A percentile compares a stretch with the other conserved stretches of the same genome.
phyloP scores from a whole-genome alignment of 2,329 filamentous ascomycete genomes.

The Aspergillus hiratsukae region DNA sequence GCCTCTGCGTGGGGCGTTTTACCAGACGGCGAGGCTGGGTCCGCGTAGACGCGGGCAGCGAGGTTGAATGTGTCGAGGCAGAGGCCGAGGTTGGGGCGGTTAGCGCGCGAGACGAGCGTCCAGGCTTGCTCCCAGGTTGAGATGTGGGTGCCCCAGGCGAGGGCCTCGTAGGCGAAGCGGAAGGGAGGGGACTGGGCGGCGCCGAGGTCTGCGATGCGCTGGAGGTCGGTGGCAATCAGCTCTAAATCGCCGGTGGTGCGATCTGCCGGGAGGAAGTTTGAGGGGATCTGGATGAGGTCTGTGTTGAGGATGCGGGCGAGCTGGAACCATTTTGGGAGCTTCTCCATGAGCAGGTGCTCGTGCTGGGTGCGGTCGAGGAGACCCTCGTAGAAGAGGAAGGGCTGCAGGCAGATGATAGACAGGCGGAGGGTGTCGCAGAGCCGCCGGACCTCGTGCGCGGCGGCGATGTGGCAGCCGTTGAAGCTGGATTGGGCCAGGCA shows the following conservation, averaged over 20 bases:
- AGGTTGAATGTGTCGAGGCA: constrained; percentile 79
- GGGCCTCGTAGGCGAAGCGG: constrained; percentile 67
- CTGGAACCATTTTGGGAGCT: constrained; percentile 63
- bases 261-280: constrained; percentile 55
- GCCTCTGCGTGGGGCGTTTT: constrained; percentile 52
- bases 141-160: constrained; percentile 67
- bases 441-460: constrained; percentile 41
- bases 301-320: constrained; percentile 62
- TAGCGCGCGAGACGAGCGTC: constrained; percentile 61
- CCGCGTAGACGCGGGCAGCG: constrained; percentile 65
- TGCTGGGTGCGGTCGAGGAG: constrained; percentile 60
- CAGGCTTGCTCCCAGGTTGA: constrained; percentile 70
- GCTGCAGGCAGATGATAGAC: constrained; percentile 58
- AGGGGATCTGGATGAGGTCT: constrained; percentile 70
- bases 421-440: constrained; percentile 39
- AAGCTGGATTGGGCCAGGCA: constrained; percentile 24
- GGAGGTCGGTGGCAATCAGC: constrained; percentile 59
- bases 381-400: constrained; percentile 75
- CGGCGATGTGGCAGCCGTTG: constrained; percentile 19
- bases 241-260: constrained; percentile 48
- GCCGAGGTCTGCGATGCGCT: constrained; percentile 64
- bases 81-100: constrained; percentile 68
- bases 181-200: constrained; percentile 53
- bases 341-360: constrained; percentile 53
- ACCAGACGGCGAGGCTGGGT: constrained; percentile 55